Conservation (phyloP, 306 rosid genomes). For the Datisca glomerata region DNA sequence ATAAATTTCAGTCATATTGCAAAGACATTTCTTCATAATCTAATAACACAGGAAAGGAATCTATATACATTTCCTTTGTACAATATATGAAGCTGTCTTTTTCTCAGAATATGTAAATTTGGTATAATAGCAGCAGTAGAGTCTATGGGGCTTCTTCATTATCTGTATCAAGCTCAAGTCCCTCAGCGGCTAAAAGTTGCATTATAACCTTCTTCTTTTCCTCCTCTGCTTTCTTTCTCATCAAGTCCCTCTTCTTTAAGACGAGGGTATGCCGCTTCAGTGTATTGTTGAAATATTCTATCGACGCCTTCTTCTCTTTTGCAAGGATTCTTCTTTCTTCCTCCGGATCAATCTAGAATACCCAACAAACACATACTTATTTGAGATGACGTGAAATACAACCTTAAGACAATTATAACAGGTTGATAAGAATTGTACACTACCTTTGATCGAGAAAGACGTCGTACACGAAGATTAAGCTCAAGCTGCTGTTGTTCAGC, state of each 20-base stretch:
- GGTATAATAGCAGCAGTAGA: constrained; percentile 10
- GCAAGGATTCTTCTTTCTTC: constrained; percentile 73
- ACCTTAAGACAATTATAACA: no score
- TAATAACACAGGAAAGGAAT: constrained; percentile 8
- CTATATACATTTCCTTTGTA: constrained; percentile 24
- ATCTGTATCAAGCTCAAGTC: constrained; percentile 85
- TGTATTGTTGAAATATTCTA: constrained; percentile 56
- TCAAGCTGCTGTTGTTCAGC: constrained; percentile 94
- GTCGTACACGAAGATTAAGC: constrained; percentile 72
- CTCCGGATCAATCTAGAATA: constrained; percentile 67
- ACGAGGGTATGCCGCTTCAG: constrained; percentile 72
- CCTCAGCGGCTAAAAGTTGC: constrained; percentile 79
- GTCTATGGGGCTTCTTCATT: constrained; percentile 37
- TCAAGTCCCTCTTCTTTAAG: constrained; percentile 71
- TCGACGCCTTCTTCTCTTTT: constrained; percentile 78
- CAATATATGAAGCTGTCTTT: constrained; percentile 6
- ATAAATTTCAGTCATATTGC: no score
- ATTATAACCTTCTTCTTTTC: constrained; percentile 49
- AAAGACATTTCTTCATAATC: constrained; percentile 10
- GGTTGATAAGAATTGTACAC: not conserved
- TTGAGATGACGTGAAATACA: no score
- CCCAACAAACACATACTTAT: no score
- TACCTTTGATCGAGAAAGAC: constrained; percentile 92
- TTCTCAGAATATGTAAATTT: not conserved
- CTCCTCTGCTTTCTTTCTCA: constrained; percentile 74